Conservation (phyloP, 2,329 filamentous ascomycete species). For the Talaromyces atroroseus region DNA sequence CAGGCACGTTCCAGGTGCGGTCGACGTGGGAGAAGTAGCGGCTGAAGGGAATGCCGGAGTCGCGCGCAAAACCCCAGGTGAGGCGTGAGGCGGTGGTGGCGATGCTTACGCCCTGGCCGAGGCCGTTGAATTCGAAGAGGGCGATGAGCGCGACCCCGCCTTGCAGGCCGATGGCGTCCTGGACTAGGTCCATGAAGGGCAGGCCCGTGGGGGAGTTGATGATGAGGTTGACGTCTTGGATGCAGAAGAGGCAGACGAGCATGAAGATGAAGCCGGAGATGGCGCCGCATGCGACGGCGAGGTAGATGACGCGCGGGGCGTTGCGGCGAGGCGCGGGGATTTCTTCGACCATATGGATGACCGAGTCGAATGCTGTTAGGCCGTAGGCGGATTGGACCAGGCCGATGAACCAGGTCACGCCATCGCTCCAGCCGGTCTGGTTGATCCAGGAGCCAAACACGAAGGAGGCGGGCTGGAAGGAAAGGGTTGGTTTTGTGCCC, state of each 20-base stretch:
- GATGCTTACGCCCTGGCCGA: constrained; percentile 46
- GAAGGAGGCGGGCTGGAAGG: constrained; percentile 47
- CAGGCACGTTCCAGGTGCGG: constrained; percentile 48
- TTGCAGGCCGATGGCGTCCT: constrained; percentile 47
- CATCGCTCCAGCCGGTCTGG: constrained; percentile 49
- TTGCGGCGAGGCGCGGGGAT: constrained; percentile 45
- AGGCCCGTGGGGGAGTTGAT: constrained; percentile 46
- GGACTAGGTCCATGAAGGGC: constrained; percentile 57
- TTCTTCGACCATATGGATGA: constrained; percentile 51
- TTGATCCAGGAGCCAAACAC: constrained; percentile 52
- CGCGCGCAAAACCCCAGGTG: constrained; percentile 51
- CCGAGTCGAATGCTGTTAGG: constrained; percentile 53
- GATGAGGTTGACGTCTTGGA: constrained; percentile 45
- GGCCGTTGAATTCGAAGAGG: constrained; percentile 47
- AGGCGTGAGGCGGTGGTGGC: constrained; percentile 54
- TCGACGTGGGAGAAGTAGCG: constrained; percentile 38
- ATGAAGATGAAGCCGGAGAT: constrained; percentile 52
- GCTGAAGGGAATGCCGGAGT: constrained; percentile 37
- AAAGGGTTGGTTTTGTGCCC: constrained; percentile 39
- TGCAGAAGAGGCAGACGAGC: constrained; percentile 52
- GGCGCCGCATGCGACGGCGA: constrained; percentile 47
- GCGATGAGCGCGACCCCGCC: constrained; percentile 46
- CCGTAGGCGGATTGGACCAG: constrained; percentile 55
- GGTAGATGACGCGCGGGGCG: constrained; percentile 49
- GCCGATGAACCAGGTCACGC: constrained; percentile 55